phyloP scores from a whole-genome alignment of 441 rosid genomes.

The Erodium trifolium region DNA sequence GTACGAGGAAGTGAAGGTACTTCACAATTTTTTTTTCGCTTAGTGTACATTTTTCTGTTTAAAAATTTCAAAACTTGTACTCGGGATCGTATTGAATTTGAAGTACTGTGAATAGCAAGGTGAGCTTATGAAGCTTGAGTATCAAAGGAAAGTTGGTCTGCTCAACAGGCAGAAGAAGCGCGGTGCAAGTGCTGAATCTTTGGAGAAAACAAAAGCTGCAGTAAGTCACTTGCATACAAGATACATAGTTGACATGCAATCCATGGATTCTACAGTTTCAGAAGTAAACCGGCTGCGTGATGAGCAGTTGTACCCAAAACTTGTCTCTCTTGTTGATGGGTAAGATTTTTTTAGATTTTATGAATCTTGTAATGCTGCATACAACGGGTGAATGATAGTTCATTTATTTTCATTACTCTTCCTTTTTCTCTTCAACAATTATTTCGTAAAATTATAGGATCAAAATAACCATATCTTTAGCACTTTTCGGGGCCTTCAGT shows the following conservation, averaged over 20 bases:
- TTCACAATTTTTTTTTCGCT: not conserved
- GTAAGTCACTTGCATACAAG: conserved; percentile 59
- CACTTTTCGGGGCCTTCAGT: too few species aligned
- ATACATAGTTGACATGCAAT: conserved; percentile 68
- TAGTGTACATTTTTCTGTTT: not conserved
- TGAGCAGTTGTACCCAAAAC: conserved; percentile 52
- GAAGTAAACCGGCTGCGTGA: conserved; percentile 60
- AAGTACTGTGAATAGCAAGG: conserved; percentile 37
- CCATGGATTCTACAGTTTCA: conserved; percentile 61
- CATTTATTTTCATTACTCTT: too few species aligned
- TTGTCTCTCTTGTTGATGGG: conserved; percentile 44
- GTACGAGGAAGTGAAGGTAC: conserved; percentile 67
- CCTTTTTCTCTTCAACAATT: too few species aligned
- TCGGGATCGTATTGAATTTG: conserved; percentile 12
- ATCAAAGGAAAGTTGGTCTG: conserved; percentile 48
- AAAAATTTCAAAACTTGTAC: too few species aligned
- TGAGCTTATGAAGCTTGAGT: conserved; percentile 63
- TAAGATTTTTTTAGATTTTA: conserved; percentile 17
- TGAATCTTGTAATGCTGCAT: too few species aligned
- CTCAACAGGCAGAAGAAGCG: conserved; percentile 53
- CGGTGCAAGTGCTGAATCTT: conserved; percentile 41
- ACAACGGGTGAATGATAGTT: too few species aligned
- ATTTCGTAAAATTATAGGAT: too few species aligned
- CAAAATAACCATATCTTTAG: too few species aligned
- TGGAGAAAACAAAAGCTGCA: conserved; percentile 65